Base-by-base conservation (phyloP, 768 basidiomycete species). In the Clitopilus hobsonii region DNA sequence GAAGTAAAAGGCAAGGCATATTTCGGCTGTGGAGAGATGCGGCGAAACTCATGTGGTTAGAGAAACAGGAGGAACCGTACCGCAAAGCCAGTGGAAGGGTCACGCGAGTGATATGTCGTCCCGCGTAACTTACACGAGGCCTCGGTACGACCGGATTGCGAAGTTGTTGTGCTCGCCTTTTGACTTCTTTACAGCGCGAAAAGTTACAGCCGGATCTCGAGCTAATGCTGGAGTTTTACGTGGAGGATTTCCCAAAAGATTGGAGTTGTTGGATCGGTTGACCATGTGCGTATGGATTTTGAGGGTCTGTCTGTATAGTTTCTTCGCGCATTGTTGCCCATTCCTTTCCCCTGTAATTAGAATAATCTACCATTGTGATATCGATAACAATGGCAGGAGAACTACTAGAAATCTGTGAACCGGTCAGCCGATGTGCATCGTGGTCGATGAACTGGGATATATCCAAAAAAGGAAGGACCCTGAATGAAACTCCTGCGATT, bases 401-500 rank as follows among this genome's bases (percentile, higher is more conserved):
- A 26, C 58, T 29, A 51, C 55, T 18, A 55, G 25, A 22, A 29
- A 23, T 41, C 24, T 22, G 11, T 50, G 24, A 20, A 38, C 18
- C 27, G 52, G 56, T 50, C 54, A 47, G 56, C 36, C n/a, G 38
- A 47, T 41, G 32, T 36, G 41, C 48, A 38, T 36, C 26, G 48
- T 54, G 54, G 53, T n/a, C 38, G 32, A 38, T 16, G 38, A 24
- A 38, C 24, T 11, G 16, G 16, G 23, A 6, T 4, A 30, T 48
- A 30, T 49, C 54, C 32, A 27, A 28, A 22, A 28, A 45, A n/a
- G 56, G 56, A 53, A 57, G 52, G 56, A 53, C 56, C 56, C 56
- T 56, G 38, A 52, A 38, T 6, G n/a, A 11, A 45, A 18, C 41
- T 18, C 41, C 41, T 20, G 28, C 48, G 20, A 38, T 51, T 57